Percentiles rank a stretch among this genome's conserved stretches.
phyloP scores from a whole-genome alignment of 2,329 filamentous ascomycete genomes.

The Ceratocystis smalleyi region DNA sequence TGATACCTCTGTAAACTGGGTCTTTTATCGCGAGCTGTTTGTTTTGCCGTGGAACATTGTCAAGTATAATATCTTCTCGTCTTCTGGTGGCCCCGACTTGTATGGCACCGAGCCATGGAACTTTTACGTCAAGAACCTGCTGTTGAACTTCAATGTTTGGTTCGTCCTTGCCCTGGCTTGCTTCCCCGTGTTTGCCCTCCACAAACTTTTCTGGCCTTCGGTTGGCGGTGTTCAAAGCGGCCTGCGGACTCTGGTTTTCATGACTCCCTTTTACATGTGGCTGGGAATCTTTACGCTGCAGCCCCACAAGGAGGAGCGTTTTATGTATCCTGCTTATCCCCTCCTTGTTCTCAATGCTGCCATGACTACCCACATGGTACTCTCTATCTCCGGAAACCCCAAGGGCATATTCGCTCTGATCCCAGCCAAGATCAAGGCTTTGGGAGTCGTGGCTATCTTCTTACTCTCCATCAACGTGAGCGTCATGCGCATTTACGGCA shows the following conservation, averaged over 20 bases:
- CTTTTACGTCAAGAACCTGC: constrained; percentile 83
- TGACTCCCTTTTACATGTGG: constrained; percentile 88
- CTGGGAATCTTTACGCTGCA: constrained; percentile 78
- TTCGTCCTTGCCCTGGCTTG: constrained; percentile 63
- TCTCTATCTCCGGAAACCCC: constrained; percentile 59
- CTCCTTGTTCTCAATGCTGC: constrained; percentile 80
- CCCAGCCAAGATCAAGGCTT: constrained; percentile 58
- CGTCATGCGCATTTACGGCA: constrained; percentile 56
- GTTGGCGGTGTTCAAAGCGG: constrained; percentile 51
- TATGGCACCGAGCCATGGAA: constrained; percentile 96
- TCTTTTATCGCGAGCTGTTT: constrained; percentile 68
- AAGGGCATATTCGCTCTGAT: constrained; percentile 54
- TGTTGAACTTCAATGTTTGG: constrained; percentile 93
- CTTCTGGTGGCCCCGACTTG: constrained; percentile 67
- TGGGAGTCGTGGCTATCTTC: constrained; percentile 43
- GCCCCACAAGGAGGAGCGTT: constrained; percentile 93
- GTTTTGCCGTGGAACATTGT: constrained; percentile 86
- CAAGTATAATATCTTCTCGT: constrained; percentile 84
- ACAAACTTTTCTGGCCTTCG: constrained; percentile 49
- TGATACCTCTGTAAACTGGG: constrained; percentile 59
- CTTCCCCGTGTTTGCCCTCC: constrained; percentile 58
- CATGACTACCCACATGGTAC: constrained; percentile 63
- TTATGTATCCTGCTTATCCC: constrained; percentile 96
- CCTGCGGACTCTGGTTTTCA: constrained; percentile 60
- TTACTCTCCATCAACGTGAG: constrained; percentile 50